Percentiles rank a stretch among this genome's conserved stretches.
These are phyloP conservation scores for Fusarium floridanum DNA, from an alignment of 2,329 filamentous ascomycete genomes.

Conservation along the genomic window DNA sequence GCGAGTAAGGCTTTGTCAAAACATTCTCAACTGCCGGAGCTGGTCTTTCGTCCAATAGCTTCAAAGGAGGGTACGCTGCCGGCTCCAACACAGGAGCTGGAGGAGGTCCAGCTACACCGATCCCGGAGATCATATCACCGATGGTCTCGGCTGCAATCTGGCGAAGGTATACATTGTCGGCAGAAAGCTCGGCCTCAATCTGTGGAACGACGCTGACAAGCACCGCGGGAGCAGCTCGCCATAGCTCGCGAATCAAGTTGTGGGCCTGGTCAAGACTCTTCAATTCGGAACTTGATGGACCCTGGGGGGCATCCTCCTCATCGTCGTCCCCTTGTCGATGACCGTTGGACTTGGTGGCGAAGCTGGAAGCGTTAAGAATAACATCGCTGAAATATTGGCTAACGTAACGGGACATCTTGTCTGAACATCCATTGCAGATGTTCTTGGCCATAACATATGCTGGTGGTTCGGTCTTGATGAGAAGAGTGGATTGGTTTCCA, in stretches of 20 bases:
- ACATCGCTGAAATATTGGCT: constrained; percentile 98
- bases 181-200: constrained; percentile 89
- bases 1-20: constrained; percentile 85
- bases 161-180: constrained; percentile 89
- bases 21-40: constrained; percentile 67
- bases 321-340: constrained; percentile 73
- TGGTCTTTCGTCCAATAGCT: constrained; percentile 67
- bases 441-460: constrained; percentile 98
- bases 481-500: constrained; percentile 83
- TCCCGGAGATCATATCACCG: constrained; percentile 93
- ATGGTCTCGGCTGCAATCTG: constrained; percentile 92
- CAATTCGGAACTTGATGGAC: constrained; percentile 84
- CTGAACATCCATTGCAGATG: constrained; percentile 87
- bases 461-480: constrained; percentile 88
- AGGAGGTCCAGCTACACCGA: constrained; percentile 90
- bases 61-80: constrained; percentile 84
- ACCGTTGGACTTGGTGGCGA: constrained; percentile 67
- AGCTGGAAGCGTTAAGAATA: constrained; percentile 85
- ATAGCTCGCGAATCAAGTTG: constrained; percentile 88
- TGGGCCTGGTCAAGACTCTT: constrained; percentile 92
- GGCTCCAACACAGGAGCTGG: constrained; percentile 80
- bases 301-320: constrained; percentile 69
- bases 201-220: constrained; percentile 95
- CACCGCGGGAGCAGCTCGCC: constrained; percentile 90
- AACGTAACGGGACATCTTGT: constrained; percentile 95